These are phyloP conservation scores for Calophaca sinica DNA, from an alignment of 306 rosid genomes.

Conservation along the genomic window DNA sequence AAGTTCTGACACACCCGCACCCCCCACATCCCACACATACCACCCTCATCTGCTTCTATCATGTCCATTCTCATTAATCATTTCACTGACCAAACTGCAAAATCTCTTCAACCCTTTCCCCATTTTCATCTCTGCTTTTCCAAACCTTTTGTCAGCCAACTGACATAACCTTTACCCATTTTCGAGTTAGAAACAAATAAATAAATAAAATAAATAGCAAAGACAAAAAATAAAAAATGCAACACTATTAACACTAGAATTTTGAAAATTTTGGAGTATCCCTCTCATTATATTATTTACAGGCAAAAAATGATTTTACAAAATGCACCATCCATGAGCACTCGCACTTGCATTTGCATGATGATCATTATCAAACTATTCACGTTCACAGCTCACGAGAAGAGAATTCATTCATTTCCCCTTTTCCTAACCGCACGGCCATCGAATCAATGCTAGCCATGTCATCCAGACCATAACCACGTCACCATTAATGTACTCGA, in stretches of 20 bases:
- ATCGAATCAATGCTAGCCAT: conserved; percentile 31
- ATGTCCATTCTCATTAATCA: conserved; percentile 44
- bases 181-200: neutral
- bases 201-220: no score
- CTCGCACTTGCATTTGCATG: no score
- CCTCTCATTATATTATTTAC: conserved; percentile 36
- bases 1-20: conserved; percentile 42
- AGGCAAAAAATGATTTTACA: conserved; percentile 35
- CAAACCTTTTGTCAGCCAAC: neutral
- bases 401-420: neutral
- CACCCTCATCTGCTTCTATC: neutral
- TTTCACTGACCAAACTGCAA: conserved; percentile 36
- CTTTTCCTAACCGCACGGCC: conserved; percentile 35
- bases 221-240: neutral
- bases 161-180: conserved; percentile 28
- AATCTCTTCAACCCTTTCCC: conserved; percentile 6
- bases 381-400: neutral
- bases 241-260: neutral
- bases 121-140: conserved; percentile 20
- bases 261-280: neutral
- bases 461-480: neutral
- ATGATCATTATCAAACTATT: neutral
- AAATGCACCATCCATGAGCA: no score
- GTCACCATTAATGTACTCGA: conserved; percentile 39
- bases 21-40: conserved; percentile 33